These are phyloP conservation scores for Camellia lanceoleosa DNA, from an alignment of 148 eudicot species.

Conservation along the genomic window DNA sequence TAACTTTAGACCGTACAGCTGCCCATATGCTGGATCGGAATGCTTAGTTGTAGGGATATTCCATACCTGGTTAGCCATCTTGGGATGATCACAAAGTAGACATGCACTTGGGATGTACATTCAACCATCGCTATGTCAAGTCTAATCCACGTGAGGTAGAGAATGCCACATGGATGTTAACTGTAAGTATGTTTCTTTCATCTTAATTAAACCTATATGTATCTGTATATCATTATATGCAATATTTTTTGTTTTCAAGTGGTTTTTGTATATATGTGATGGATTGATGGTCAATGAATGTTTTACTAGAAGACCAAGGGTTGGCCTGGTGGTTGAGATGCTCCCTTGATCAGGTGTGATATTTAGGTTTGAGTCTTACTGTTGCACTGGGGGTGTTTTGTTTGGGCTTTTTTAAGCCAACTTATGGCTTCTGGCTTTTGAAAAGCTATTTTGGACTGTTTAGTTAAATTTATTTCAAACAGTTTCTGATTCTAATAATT, in stretches of 20 bases:
- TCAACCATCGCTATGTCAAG: conserved; percentile 51
- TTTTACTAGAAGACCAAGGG: no score
- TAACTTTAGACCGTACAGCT: conserved; percentile 44
- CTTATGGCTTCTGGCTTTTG: no score
- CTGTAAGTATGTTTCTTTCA: conserved; percentile 31
- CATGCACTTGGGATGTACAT: conserved; percentile 50
- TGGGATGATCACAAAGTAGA: conserved; percentile 51
- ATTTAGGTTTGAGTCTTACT: no score
- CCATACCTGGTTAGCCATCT: conserved; percentile 41
- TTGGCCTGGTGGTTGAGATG: no score
- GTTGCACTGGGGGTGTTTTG: no score
- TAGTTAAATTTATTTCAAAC: no score
- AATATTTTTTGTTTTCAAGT: neutral
- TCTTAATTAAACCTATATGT: neutral
- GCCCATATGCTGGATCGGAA: conserved; percentile 54
- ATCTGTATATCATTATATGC: neutral
- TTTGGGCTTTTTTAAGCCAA: no score
- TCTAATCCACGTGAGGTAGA: conserved; percentile 53
- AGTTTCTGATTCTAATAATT: no score
- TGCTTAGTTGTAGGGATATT: conserved; percentile 42
- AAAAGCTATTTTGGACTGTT: no score
- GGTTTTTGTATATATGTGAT: neutral
- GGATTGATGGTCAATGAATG: neutral
- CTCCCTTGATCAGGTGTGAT: no score
- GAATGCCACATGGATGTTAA: conserved; percentile 56